A percentile compares a stretch with the other conserved stretches of the same genome.
phyloP scores from a whole-genome alignment of 1,284 basidiomycete species.

The Kwoniella shivajii region DNA sequence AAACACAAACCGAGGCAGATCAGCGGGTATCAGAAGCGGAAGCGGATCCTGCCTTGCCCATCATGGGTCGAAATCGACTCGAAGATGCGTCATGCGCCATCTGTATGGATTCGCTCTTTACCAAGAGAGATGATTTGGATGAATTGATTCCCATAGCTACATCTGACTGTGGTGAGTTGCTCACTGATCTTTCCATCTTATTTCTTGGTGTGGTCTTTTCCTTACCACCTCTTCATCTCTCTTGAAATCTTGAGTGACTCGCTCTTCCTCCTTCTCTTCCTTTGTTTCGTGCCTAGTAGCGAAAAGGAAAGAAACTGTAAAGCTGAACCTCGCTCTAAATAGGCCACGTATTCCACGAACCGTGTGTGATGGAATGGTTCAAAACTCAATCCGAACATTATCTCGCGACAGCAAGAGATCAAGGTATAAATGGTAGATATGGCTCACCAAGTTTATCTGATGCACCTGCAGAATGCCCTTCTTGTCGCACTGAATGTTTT shows the following conservation, averaged over 20 bases:
- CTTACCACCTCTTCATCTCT: neutral
- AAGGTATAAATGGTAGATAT: constrained; percentile 19
- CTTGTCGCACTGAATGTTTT: constrained; percentile 41
- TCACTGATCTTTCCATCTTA: neutral
- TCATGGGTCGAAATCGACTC: constrained; percentile 12
- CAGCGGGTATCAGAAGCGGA: too few species aligned
- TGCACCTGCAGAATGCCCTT: constrained; percentile 42
- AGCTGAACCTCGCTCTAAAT: too few species aligned
- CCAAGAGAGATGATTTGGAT: constrained; percentile 39
- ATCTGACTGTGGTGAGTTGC: constrained; percentile 46
- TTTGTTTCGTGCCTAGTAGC: too few species aligned
- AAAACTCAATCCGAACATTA: constrained; percentile 29
- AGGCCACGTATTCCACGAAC: constrained; percentile 51
- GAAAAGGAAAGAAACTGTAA: too few species aligned
- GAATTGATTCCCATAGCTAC: constrained; percentile 39
- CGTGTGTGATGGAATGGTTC: constrained; percentile 43
- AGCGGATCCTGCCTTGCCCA: too few species aligned
- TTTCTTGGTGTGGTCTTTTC: neutral
- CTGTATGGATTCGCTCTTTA: constrained; percentile 47
- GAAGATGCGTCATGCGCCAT: constrained; percentile 39
- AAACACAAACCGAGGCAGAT: too few species aligned
- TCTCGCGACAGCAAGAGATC: constrained; percentile 23
- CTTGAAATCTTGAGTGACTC: neutral
- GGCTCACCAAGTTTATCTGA: constrained; percentile 27
- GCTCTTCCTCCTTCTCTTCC: too few species aligned